Base-by-base conservation (phyloP, 1,284 basidiomycete genomes). In the Xerocomus nothofagi region DNA sequence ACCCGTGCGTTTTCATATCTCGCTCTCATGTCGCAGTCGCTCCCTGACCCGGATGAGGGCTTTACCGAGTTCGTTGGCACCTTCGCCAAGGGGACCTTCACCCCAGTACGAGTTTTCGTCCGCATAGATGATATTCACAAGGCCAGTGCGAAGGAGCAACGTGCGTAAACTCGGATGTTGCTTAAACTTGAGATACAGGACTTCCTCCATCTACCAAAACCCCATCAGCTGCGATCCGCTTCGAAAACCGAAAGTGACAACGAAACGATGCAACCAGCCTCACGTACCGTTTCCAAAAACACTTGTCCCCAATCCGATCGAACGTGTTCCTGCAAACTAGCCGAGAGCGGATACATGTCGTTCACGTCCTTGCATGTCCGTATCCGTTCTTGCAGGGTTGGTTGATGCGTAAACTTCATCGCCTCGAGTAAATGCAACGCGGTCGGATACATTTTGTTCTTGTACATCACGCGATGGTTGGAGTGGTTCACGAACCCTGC, bases 371-470 rank as follows among this genome's bases (percentile, higher is more conserved):
- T 60, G 49, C 73, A 74, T 5, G 51, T 56, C 20, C 82, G 70
- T 50, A 88, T 81, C 24, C 57, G 55, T 47, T 83, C 78, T 5
- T 80, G 80, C 21, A 84, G 55, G 1, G 79, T 76, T 0, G 76
- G 74, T 6, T 69, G 66, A 29, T 69, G 62, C 0, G 70, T 69
- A 60, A 82, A 88, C 61, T 85, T 85, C 54, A 84, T 68, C 9
- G 85, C 84, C 65, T 88, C 84, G 36, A 80, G 73, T 14, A 88
- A 70, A 58, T 88, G 86, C 53, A 79, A 65, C 3, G 82, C 86
- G 3, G 79, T 83, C 6, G 84, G 82, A 54, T 82, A 88, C 36
- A 68, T 66, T 44, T 71, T 71, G 29, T 76, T 71, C 38, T 71
- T 60, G 60, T 79, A 81, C 41, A 79, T 55, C 18, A 88, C 75